Evolutionary conservation across 306 rosid species (phyloP).

Genomic region (Prunus armeniaca): DNA sequence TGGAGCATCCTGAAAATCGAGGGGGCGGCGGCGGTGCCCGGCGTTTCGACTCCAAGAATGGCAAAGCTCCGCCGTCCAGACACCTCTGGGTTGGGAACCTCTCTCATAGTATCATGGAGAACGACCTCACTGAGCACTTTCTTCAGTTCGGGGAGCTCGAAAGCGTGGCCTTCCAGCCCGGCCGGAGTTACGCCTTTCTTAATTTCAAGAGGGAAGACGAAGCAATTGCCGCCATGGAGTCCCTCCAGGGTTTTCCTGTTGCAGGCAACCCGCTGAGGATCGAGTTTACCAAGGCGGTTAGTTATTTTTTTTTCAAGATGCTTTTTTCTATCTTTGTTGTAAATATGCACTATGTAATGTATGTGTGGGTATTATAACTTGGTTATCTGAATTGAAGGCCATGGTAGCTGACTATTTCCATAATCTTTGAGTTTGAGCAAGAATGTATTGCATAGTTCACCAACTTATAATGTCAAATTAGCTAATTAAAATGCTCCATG

Average conservation of each 20-base stretch:
- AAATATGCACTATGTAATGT: background rate
- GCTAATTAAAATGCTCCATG: slow-evolving; percentile 24
- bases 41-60: slow-evolving; percentile 32
- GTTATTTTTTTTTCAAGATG: slow-evolving; percentile 56
- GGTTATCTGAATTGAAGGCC: background rate
- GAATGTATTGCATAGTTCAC: background rate
- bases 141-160: slow-evolving; percentile 69
- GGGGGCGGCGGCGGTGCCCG: background rate
- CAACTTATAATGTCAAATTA: slow-evolving; percentile 15
- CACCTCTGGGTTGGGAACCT: slow-evolving; percentile 94
- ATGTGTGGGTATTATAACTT: slow-evolving; percentile 18
- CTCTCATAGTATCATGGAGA: slow-evolving; percentile 53
- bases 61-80: slow-evolving; percentile 65
- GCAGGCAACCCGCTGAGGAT: slow-evolving; percentile 85
- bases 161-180: slow-evolving; percentile 77
- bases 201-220: slow-evolving; percentile 76
- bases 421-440: slow-evolving; percentile 7
- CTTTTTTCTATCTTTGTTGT: slow-evolving; percentile 19
- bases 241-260: slow-evolving; percentile 65
- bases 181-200: slow-evolving; percentile 82
- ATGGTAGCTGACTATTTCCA: background rate
- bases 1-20: slow-evolving; percentile 27
- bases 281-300: slow-evolving; percentile 99
- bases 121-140: slow-evolving; percentile 66
- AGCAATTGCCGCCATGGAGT: slow-evolving; percentile 72